Evolutionary conservation across 495 filamentous ascomycete species (phyloP), one percentile per base, ranked within the genome.

Genomic region (Penicillium arizonense): DNA sequence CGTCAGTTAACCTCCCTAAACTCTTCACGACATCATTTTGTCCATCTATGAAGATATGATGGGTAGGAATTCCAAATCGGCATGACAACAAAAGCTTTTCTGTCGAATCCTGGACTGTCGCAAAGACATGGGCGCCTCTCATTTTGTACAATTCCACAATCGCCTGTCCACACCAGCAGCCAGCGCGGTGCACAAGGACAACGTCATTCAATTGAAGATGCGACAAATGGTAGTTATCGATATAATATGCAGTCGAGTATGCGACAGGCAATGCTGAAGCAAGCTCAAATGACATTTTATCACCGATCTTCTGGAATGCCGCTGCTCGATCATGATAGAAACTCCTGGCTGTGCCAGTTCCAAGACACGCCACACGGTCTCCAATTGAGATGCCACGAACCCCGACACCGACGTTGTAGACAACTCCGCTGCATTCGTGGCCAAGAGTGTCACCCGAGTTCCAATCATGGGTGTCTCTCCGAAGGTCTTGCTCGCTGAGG

Each of bases 341-440:
- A 16, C 42, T 63, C 14, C 52, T 46, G 8, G 58, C 52, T 3
- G 56, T 60, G 4, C 63, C 65, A 2, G 55, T 52, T 9, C 56
- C 57, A 30, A 73, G 52, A 32, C 70, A 61, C 3, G 61, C 66
- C 6, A 82, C 81, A 0, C 81, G 71, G 35, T 83, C 72, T 4
- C 81, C 81, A 4, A 68, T 47, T 12, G 63, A 52, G 14, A 77
- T 54, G 7, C 40, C 33, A 12, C 57, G 50, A 5, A 78, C 70
- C 0, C 34, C 53, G 4, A 46, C 10, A 2, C 65, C 65, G 6
- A 68, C 59, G 1, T 53, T 39, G 14, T 64, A 66, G 6, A 84
- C 66, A 6, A 77, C 44, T 13, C 79, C 81, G 35, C 66, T 64
- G 41, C 72, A 73, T 55, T 77, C 74, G 14, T 59, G 54, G 0